Conservation (phyloP, 768 basidiomycete genomes). For the Daedaleopsis sinensis region DNA sequence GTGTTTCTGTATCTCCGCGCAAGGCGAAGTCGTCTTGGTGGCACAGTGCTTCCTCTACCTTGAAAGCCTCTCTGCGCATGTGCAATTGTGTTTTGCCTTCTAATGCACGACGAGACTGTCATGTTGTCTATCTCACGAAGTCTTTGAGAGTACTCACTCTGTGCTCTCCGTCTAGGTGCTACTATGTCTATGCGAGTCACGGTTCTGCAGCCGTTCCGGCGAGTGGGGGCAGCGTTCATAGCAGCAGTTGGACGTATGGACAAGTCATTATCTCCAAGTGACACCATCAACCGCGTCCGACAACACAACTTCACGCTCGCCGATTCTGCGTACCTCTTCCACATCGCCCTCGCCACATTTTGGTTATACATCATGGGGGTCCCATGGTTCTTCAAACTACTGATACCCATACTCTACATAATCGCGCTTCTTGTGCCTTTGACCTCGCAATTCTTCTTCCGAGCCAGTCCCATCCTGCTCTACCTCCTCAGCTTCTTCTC, state of each 20-base stretch:
- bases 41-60: too few relatives aligned
- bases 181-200: conserved; percentile 2
- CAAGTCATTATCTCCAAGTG: conserved; percentile 71
- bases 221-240: conserved; percentile 29
- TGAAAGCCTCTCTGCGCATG: too few relatives aligned
- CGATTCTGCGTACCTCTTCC: conserved; percentile 68
- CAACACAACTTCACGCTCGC: conserved; percentile 56
- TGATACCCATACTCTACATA: conserved; percentile 73
- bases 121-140: too few relatives aligned
- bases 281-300: conserved; percentile 63
- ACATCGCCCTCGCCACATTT: conserved; percentile 62
- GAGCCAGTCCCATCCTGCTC: conserved; percentile 82
- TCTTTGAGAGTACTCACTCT: not conserved
- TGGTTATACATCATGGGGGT: conserved; percentile 75
- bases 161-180: not conserved
- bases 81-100: too few relatives aligned
- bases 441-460: conserved; percentile 89
- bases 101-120: too few relatives aligned
- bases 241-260: conserved; percentile 71
- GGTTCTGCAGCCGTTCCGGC: conserved; percentile 19
- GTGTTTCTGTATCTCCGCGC: too few relatives aligned
- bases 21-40: too few relatives aligned
- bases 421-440: conserved; percentile 77
- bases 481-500: conserved; percentile 90
- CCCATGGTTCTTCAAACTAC: conserved; percentile 70